Evolutionary conservation across 192 early-diverging fungal genomes (phyloP).

Genomic region (Linderina pennispora): DNA sequence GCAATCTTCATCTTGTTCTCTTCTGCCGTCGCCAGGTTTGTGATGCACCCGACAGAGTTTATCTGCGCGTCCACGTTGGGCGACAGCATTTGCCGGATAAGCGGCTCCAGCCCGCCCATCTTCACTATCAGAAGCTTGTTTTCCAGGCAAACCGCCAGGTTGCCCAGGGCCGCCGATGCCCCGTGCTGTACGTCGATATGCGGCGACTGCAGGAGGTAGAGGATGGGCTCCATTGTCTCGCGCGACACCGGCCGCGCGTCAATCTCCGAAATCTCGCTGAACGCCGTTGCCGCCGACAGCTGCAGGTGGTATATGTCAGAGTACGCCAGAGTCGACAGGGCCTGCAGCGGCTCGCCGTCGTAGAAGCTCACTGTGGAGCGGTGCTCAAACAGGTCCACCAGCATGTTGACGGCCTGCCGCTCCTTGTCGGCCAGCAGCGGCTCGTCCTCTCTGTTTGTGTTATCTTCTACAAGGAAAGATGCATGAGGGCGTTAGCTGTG

Average conservation of each 20-base stretch:
- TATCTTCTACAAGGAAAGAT: constrained; percentile 29
- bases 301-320: constrained; percentile 81
- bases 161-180: constrained; percentile 84
- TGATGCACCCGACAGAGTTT: constrained; percentile 92
- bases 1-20: constrained; percentile 88
- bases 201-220: constrained; percentile 74
- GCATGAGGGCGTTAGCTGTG: too few relatives aligned
- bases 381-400: constrained; percentile 49
- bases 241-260: constrained; percentile 71
- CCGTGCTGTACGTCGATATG: constrained; percentile 81
- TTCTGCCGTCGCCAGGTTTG: constrained; percentile 82
- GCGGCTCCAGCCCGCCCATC: constrained; percentile 74
- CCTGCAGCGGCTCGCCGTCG: constrained; percentile 71
- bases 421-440: constrained; percentile 42
- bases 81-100: constrained; percentile 81
- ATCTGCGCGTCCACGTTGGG: constrained; percentile 87
- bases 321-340: constrained; percentile 76
- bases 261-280: constrained; percentile 84
- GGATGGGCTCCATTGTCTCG: constrained; percentile 73
- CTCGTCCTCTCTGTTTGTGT: constrained; percentile 30
- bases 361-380: constrained; percentile 77
- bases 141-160: constrained; percentile 66
- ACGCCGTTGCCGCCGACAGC: constrained; percentile 79
- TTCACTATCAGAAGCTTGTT: constrained; percentile 84
- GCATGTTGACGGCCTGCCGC: constrained; percentile 40